Base-by-base conservation (phyloP, 2,329 filamentous ascomycete species). In the Pestalotiopsis sp. region DNA sequence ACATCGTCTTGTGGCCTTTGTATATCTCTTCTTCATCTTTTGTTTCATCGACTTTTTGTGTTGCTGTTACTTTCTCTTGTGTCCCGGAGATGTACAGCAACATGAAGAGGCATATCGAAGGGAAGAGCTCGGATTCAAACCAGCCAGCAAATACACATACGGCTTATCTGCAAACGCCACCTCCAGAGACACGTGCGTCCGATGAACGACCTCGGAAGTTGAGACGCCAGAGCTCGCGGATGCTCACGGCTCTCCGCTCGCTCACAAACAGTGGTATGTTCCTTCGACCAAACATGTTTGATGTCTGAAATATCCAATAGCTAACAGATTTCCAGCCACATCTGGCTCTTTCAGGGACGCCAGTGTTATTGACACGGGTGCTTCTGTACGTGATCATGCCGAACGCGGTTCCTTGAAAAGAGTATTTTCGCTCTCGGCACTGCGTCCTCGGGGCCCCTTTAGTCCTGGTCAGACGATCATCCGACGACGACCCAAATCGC, bases 401-500 rank as follows among this genome's bases (percentile, higher is more conserved):
- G 38, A 74, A 5, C 72, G 72, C 41, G 73, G 71, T 39, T 70
- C 69, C 14, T 72, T 75, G 68, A 74, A 79, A 36, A 76, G 73
- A 59, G 82, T 78, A 69, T 79, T 85, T 71, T 82, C 83, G 23
- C 76, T 80, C 63, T 79, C 80, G 25, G 74, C 84, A 25, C 75
- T 83, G 61, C 81, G 31, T 36, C 31, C 31, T 36, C 31, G 80
- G 68, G 71, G 73, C 17, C 77, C 80, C 36, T 73, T 80, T 23
- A 81, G 83, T 38, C 80, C 80, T n/a, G 69, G 74, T n/a, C 74
- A 75, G 4, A 85, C 83, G 2, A 78, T 85, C 5, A 79, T 86
- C 25, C 81, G 81, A 71, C 80, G 83, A 23, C 71, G 78, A 61
- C 74, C 78, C 52, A 84, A 83, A 68, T 75, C 74, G 45, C 78